Conservation (phyloP, 805 yeast genomes). For the Candida morakotiae region DNA sequence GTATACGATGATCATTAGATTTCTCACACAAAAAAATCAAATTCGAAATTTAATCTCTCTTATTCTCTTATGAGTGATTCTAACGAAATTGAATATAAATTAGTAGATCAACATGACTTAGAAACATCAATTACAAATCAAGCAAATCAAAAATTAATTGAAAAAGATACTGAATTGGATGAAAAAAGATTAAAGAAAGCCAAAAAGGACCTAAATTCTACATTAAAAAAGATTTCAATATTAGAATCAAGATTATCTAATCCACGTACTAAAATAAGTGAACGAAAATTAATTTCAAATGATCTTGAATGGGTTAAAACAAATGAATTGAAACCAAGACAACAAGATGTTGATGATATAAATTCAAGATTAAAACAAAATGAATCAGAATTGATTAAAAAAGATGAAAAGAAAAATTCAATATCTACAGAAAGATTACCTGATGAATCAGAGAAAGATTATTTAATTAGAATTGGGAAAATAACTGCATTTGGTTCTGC, state of each 20-base stretch:
- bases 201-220: conserved; percentile 40
- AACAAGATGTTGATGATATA: conserved; percentile 59
- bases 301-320: conserved; percentile 51
- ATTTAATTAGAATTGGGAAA: conserved; percentile 81
- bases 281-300: conserved; percentile 47
- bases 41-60: no score
- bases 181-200: conserved; percentile 71
- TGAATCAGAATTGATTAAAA: conserved; percentile 36
- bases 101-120: conserved; percentile 77
- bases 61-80: conserved; percentile 18
- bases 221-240: conserved; percentile 38
- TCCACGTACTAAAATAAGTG: conserved; percentile 62
- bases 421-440: conserved; percentile 41
- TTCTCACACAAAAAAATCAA: no score
- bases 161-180: conserved; percentile 71
- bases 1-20: no score
- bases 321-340: conserved; percentile 50
- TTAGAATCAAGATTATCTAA: conserved; percentile 47
- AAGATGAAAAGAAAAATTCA: neutral
- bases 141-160: conserved; percentile 60
- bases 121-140: conserved; percentile 67
- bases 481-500: conserved; percentile 87
- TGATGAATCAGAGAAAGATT: conserved; percentile 79
- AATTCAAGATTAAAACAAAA: conserved; percentile 29
- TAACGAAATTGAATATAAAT: conserved; percentile 17